Base-by-base conservation (phyloP, 176 grass and related monocot genomes). In the Cenchrus fungigraminus region DNA sequence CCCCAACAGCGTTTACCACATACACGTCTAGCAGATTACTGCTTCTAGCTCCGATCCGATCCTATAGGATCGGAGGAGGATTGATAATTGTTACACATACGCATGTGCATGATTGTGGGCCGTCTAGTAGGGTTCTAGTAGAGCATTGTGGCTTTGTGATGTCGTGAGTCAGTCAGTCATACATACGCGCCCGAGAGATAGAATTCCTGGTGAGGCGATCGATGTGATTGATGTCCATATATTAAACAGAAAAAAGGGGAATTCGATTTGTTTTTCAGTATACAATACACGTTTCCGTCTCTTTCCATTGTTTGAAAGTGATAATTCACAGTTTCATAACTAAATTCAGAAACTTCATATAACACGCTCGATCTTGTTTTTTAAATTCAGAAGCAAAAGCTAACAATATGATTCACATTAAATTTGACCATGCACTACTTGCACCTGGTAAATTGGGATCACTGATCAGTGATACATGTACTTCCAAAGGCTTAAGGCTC, bases 201-300 rank as follows among this genome's bases (percentile, higher is more conserved):
- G 51, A 79, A 79, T 83, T 90, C 88, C 74, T 87, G 43, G 79
- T 73, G 84, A 79, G 88, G 88, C 88, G 88, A 67, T 65, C 63
- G 67, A 59, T 90, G 42, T 12, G 15, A 83, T 83, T 12, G 15
- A 83, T 83, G 79, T 83, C 65, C 58, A 74, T 86, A 52, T 81
- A 53, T 59, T 82, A 3, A 71, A 82, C 17, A 54, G 72, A 79
- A 53, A 72, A 82, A 67, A 40, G 37, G 37, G 51, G 77, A 77
- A 68, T 78, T 83, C 56, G 9, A 90, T 82, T 77, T 65, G 88
- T 86, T 82, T 66, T 86, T 81, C 83, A 81, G 59, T 55, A 85
- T 67, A 78, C 22, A 68, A 68, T 3, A 32, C 15, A 66, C 71
- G 20, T n/a, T 68, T 73, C 34, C 25, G 6, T 51, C 16, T 72